Base-by-base conservation (phyloP, 352 stramenopile genomes). In the Discostella stelligera region DNA sequence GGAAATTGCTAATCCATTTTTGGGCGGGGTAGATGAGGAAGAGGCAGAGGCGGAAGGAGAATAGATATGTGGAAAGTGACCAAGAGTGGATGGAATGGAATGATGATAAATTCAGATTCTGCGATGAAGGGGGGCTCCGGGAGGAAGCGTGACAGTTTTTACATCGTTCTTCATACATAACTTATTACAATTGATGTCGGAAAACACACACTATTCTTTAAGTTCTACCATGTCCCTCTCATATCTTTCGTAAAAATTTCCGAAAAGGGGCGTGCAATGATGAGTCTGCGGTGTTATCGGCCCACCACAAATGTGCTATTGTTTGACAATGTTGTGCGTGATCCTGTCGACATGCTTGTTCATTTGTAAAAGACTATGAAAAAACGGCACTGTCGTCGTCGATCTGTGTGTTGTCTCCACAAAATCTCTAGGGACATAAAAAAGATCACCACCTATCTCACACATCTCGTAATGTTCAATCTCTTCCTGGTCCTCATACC, bases 1-100 rank as follows among this genome's bases (percentile, higher is more conserved):
- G 72, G 89, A 94, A 79, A 95, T 94, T 81, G 84, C 82, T 0
- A 94, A 94, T 83, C 91, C 91, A 50, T 74, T 74, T 55, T 67
- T 72, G 59, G 52, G 52, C 30, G 50, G 53, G 27, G 66, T n/a
- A 30, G 55, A 71, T 32, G 25, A 65, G 4, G 56, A 78, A 18
- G 55, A 77, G 49, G 37, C n/a, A 62, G 14, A 23, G 37, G 37
- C 37, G 37, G 37, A 14, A 44, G 11, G 37, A 44, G 2, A 44
- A 8, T 44, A 14, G 0, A 10, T 3, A 44, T 13, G 37, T 44
- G 7, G 11, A 44, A 44, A 44, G 37, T 44, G 37, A 11, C 37
- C 7, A 14, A 44, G 37, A 44, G 37, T 14, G 37, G 37, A 44
- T 3, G 37, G 37, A 44, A 44, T 41, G 3, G 32, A 41, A 41